Evolutionary conservation across 495 filamentous ascomycete genomes (phyloP), one percentile per base, ranked within the genome.

Genomic region (Neurospora cerealis): DNA sequence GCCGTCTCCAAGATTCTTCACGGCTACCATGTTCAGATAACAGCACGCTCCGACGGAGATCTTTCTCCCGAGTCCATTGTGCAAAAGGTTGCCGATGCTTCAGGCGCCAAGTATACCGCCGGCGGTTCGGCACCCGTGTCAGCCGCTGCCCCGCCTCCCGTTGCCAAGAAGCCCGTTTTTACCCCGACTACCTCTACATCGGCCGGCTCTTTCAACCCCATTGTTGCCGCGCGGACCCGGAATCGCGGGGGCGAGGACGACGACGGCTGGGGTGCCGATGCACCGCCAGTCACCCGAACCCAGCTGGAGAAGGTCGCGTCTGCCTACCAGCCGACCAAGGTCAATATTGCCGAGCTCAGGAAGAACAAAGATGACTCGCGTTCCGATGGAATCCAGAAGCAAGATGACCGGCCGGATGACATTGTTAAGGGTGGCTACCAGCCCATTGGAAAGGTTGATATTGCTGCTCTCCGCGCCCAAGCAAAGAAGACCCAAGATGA

Each of bases 11-110:
- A 96, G 81, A 86, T 97, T 73, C 86, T 99, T 36, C 94, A 97
- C 85, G 96, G 96, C 60, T 98, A 98, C 79, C 96, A 99, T 81
- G 94, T 99, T 54, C 96, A 98, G 83, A 90, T 99, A 71, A 97
- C 94, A 42, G 96, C 96, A 70, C 92, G 96, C 69, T 95, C 95
- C 71, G 93, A 98, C 72, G 85, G 87, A 62, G 94, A 99, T 77
- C 86, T 99, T 71, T 91, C 90, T 3, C 93, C 94, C 5, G 93
- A 97, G 76, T 86, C 87, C 40, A 98, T 99, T 70, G 83, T 98
- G 9, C 91, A 96, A 73, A 97, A 97, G 80, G 92, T 98, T n/a
- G 91, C 94, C 66, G 96, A 98, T 85, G 91, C 96, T 19, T 98
- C 96, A 42, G 96, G 96, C 39, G 89, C 96, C 46, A 99, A 97